These are phyloP conservation scores for Poronia punctata DNA, from an alignment of 495 filamentous ascomycete genomes.

Conservation along the genomic window DNA sequence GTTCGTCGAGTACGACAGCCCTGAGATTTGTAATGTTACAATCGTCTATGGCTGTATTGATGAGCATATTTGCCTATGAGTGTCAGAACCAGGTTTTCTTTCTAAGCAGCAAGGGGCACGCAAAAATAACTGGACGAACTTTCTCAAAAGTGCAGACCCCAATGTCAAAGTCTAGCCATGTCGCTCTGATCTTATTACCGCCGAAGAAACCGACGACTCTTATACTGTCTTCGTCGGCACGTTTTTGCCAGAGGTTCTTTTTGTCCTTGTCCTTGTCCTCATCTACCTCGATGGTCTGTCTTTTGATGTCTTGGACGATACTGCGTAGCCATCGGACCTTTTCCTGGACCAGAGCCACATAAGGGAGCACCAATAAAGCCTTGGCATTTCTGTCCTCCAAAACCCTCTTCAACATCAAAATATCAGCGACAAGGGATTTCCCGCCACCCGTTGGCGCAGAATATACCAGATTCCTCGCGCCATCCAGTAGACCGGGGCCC, in stretches of 20 bases:
- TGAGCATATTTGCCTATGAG: constrained; percentile 60
- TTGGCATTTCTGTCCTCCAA: constrained; percentile 59
- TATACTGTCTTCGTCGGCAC: constrained; percentile 42
- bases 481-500: constrained; percentile 57
- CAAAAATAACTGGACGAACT: constrained; percentile 33
- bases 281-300: constrained; percentile 12
- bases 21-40: constrained; percentile 57
- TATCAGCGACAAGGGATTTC: constrained; percentile 70
- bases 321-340: constrained; percentile 72
- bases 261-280: constrained; percentile 13
- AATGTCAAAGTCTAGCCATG: constrained; percentile 72
- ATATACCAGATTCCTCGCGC: constrained; percentile 68
- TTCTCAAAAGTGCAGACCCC: constrained; percentile 82
- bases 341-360: constrained; percentile 77
- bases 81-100: constrained; percentile 15
- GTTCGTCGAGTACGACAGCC: constrained; percentile 68
- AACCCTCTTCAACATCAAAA: constrained; percentile 67
- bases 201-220: constrained; percentile 70
- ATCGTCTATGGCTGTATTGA: constrained; percentile 70
- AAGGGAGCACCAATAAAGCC: constrained; percentile 72
- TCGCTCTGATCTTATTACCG: constrained; percentile 56
- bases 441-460: constrained; percentile 80
- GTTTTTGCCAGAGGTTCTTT: constrained; percentile 31
- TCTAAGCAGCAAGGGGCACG: constrained; percentile 3
- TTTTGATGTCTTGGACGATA: constrained; percentile 58